These are phyloP conservation scores for Rutstroemia sp. DNA, from an alignment of 2,329 filamentous ascomycete genomes.

Conservation along the genomic window DNA sequence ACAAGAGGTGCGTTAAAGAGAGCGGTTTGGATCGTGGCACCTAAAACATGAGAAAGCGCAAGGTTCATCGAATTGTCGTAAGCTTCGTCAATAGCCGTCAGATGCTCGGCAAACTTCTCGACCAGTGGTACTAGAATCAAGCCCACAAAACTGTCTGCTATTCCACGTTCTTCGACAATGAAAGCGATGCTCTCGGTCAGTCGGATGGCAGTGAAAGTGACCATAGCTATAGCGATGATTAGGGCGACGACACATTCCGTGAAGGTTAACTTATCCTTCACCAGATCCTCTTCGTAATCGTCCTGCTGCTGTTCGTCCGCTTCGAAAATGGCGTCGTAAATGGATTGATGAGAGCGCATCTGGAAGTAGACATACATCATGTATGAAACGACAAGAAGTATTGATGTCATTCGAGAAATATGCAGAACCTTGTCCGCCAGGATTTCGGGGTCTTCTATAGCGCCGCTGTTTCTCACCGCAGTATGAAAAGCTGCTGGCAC, in stretches of 20 bases:
- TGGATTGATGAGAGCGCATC: slow-evolving; percentile 64
- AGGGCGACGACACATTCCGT: slow-evolving; percentile 65
- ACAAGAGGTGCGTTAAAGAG: slow-evolving; percentile 80
- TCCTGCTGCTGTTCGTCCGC: slow-evolving; percentile 60
- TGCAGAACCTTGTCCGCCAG: slow-evolving; percentile 48
- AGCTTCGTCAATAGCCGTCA: slow-evolving; percentile 78
- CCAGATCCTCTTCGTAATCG: slow-evolving; percentile 52
- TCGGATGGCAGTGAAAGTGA: slow-evolving; percentile 66
- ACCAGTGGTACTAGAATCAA: slow-evolving; percentile 75
- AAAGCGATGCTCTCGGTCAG: slow-evolving; percentile 65
- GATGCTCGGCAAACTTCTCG: slow-evolving; percentile 79
- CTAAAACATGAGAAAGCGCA: slow-evolving; percentile 31
- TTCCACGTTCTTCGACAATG: slow-evolving; percentile 43
- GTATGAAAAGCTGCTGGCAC: slow-evolving; percentile 40
- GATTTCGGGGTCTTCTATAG: slow-evolving; percentile 21
- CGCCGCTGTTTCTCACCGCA: slow-evolving; percentile 29
- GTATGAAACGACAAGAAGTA: slow-evolving; percentile 66
- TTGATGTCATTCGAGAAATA: slow-evolving; percentile 63
- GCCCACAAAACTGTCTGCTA: slow-evolving; percentile 55
- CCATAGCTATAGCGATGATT: slow-evolving; percentile 54
- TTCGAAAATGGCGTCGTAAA: slow-evolving; percentile 68
- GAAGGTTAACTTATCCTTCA: slow-evolving; percentile 64
- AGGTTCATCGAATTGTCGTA: slow-evolving; percentile 64
- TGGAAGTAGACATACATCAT: slow-evolving; percentile 64
- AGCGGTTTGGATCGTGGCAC: slow-evolving; percentile 81